Base-by-base conservation (phyloP, 306 rosid genomes). In the Cajanus cajan region DNA sequence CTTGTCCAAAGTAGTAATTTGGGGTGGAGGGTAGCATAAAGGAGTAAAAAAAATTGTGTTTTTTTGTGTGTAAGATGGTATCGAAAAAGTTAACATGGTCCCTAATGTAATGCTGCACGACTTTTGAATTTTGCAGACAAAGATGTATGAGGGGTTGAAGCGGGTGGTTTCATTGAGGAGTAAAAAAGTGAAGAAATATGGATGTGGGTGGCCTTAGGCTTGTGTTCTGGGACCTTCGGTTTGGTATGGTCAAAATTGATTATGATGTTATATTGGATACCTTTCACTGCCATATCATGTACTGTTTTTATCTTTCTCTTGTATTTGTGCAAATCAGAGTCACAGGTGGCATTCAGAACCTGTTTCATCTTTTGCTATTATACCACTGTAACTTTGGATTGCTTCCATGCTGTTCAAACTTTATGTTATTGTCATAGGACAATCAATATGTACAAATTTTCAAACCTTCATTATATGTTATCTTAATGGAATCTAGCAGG, bases 141-240 rank as follows among this genome's bases (percentile, higher is more conserved):
- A 72, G 7, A 79, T 94, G 6, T 80, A 36, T 34, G 86, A 88
- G 71, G 88, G 97, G 24, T 55, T 92, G 86, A 90, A 90, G 90
- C 93, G 88, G 54, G 87, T 86, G 61, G 92, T 91, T 80, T 86
- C 93, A 58, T 89, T 93, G 95, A 90, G 74, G 80, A 84, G 71
- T 72, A 89, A 75, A 78, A 92, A 82, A 61, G 16, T 59, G 85
- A 88, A 89, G 86, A 83, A 85, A 74, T 63, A 15, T 15, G 68
- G 83, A 66, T 47, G 82, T 76, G 36, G 14, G 18, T 76, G 78
- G 73, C 70, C 61, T n/a, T 63, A 34, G 59, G n/a, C n/a, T n/a
- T n/a, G n/a, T n/a, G 40, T 10, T 68, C 34, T 80, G 40, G 76
- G 71, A 57, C 37, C 5, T 44, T 33, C 34, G 16, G 57, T 44